Evolutionary conservation across 1,139 yeast species (phyloP).

Genomic region (Geotrichum citri-aurantii): DNA sequence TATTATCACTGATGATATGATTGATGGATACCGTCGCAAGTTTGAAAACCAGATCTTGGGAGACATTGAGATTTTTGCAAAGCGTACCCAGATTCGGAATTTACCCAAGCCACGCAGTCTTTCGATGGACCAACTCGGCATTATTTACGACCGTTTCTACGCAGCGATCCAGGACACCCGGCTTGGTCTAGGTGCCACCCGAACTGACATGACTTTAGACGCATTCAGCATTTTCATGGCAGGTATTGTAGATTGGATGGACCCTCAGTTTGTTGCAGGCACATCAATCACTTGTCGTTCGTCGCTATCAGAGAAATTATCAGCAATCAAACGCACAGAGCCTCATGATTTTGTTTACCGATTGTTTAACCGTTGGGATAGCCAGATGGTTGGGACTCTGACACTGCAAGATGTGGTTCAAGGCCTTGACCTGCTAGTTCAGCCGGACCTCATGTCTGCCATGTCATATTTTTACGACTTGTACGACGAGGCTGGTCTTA

Average conservation of each 20-base stretch:
- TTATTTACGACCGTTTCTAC: conserved; percentile 80
- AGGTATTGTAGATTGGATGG: conserved; percentile 73
- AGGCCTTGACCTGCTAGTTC: conserved; percentile 67
- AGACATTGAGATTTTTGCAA: conserved; percentile 84
- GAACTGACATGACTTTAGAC: conserved; percentile 61
- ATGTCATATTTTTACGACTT: conserved; percentile 74
- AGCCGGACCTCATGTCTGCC: conserved; percentile 69
- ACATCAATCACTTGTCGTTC: neutral
- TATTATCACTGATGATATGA: conserved; percentile 67
- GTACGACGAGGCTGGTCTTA: conserved; percentile 58
- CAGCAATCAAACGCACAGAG: conserved; percentile 18
- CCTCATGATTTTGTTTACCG: conserved; percentile 52
- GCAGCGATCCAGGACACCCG: conserved; percentile 69
- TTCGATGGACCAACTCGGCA: conserved; percentile 52
- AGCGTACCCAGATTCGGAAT: conserved; percentile 83
- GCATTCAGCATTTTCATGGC: conserved; percentile 70
- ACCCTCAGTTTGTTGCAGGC: conserved; percentile 28
- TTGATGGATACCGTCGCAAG: conserved; percentile 61
- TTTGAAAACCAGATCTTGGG: conserved; percentile 73
- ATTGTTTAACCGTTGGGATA: conserved; percentile 68
- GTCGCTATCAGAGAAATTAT: conserved; percentile 5
- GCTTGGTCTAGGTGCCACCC: conserved; percentile 55
- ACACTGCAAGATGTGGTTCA: conserved; percentile 62
- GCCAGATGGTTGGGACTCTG: conserved; percentile 48
- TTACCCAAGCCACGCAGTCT: conserved; percentile 67